Evolutionary conservation across 768 basidiomycete genomes (phyloP), one percentile per base, ranked within the genome.

Genomic region (Boletellus ananiceps): DNA sequence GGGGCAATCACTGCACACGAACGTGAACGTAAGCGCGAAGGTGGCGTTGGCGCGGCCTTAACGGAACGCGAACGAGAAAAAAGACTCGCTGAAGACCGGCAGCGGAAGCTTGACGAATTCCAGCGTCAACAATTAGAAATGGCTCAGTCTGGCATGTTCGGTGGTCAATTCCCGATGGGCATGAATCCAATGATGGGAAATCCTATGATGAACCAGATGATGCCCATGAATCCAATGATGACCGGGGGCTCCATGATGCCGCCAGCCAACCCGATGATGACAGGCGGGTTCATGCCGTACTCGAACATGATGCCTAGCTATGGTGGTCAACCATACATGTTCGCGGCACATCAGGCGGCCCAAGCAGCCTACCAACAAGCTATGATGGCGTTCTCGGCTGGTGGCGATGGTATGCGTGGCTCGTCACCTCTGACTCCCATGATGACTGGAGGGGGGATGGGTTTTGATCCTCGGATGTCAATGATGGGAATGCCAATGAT

Each of bases 1-100:
- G 96, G 96, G 15, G 95, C 95, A 2, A 93, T 98, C 59, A 93
- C 93, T 37, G 90, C 88, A 8, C 93, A 96, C 65, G 93, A 99
- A 68, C 80, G 91, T 45, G 95, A 98, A 49, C 78, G 92, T 52
- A 92, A 95, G 63, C 84, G 93, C 25, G 93, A 95, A 50, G 94
- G 96, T 44, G 95, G 95, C 33, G 82, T 98, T 15, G 96, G 95
- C 44, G 93, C 94, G 21, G 81, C 93, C 2, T 71, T 99, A 59
- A 98, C 96, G 0, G 94, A 98, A 71, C 82, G 93, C 32, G 95
- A 98, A 69, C 81, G 94, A 37, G 94, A 98, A 61, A 88, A 89
- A 65, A 78, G 95, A 31, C 54, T 92, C 32, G 94, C 90, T 7
- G 95, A 98, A 70, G 91, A 94, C 57, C 78, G 93, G 43, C 93